These are phyloP conservation scores for Friedmanniomyces simplex DNA, from an alignment of 495 filamentous ascomycete genomes.

Conservation along the genomic window DNA sequence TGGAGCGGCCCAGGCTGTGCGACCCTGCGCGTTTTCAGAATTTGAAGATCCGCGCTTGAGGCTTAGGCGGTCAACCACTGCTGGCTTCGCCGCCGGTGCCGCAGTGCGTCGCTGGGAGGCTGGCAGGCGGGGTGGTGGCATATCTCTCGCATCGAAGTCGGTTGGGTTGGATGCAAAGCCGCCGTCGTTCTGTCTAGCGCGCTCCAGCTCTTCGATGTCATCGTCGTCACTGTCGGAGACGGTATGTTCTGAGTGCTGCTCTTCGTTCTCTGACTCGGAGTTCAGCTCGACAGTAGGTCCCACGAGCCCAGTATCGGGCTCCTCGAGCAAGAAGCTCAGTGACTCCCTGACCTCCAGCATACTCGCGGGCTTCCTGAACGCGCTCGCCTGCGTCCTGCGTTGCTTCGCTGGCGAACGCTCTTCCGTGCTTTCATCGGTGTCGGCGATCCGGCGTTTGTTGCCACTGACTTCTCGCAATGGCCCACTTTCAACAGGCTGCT, in stretches of 20 bases:
- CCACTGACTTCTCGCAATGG: conserved; percentile 32
- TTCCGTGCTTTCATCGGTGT: conserved; percentile 37
- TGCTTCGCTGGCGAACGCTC: conserved; percentile 50
- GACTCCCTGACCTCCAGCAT: conserved; percentile 70
- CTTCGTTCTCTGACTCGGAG: conserved; percentile 29
- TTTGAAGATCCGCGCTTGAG: conserved; percentile 56
- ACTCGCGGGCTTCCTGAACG: conserved; percentile 52
- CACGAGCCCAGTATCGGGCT: conserved; percentile 43
- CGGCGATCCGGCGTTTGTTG: conserved; percentile 46
- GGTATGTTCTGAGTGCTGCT: conserved; percentile 29
- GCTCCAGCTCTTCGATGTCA: conserved; percentile 26
- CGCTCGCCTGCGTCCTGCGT: conserved; percentile 49
- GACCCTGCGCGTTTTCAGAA: conserved; percentile 29
- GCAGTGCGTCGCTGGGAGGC: conserved; percentile 23
- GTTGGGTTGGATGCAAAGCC: conserved; percentile 19
- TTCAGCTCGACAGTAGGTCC: not conserved
- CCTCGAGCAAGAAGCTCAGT: conserved; percentile 70
- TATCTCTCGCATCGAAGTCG: conserved; percentile 13
- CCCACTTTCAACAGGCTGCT: not conserved
- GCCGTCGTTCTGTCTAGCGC: conserved; percentile 17
- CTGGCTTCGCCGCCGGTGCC: conserved; percentile 25
- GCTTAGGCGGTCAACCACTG: conserved; percentile 66
- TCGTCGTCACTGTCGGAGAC: conserved; percentile 22
- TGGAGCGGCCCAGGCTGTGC: conserved; percentile 31
- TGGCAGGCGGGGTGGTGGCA: conserved; percentile 18